Evolutionary conservation across 2,329 filamentous ascomycete species (phyloP).

Genomic region (Capronia epimyces): DNA sequence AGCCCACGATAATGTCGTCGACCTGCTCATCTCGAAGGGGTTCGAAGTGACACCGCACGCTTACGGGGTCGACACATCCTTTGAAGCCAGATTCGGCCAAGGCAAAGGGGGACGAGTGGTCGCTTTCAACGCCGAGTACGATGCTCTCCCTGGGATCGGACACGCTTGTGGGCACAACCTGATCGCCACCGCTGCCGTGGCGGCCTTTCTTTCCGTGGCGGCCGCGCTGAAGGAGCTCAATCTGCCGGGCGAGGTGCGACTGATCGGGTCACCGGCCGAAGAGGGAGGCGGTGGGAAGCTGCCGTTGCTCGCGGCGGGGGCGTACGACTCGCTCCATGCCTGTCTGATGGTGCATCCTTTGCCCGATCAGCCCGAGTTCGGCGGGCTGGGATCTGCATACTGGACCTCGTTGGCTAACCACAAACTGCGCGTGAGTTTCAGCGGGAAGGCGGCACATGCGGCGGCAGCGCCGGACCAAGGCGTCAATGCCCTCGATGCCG

Average conservation of each 20-base stretch:
- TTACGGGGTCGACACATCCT: constrained; percentile 50
- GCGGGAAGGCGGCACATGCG: too few relatives aligned
- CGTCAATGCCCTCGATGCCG: too few relatives aligned
- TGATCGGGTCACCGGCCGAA: constrained; percentile 39
- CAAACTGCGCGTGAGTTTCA: too few relatives aligned
- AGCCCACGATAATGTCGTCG: too few relatives aligned
- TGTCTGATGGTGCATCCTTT: too few relatives aligned
- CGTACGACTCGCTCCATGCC: too few relatives aligned
- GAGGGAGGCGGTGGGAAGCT: constrained; percentile 39
- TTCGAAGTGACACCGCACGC: constrained; percentile 47
- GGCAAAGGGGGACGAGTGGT: constrained; percentile 36
- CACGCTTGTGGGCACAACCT: constrained; percentile 41
- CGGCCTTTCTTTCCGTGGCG: constrained; percentile 35
- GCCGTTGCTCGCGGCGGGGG: constrained; percentile 42
- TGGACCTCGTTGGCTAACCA: too few relatives aligned
- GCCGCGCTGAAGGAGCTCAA: constrained; percentile 29
- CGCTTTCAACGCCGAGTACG: constrained; percentile 42
- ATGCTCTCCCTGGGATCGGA: constrained; percentile 39
- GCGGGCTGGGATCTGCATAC: too few relatives aligned
- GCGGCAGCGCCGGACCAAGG: too few relatives aligned
- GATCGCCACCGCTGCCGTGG: constrained; percentile 35
- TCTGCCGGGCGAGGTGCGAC: constrained; percentile 31
- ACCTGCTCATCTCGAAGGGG: too few relatives aligned
- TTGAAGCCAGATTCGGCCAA: constrained; percentile 43
- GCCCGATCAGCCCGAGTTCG: too few relatives aligned